Base-by-base conservation (phyloP, 202 grass and related monocot genomes). In the Brachypodium distachyon region DNA sequence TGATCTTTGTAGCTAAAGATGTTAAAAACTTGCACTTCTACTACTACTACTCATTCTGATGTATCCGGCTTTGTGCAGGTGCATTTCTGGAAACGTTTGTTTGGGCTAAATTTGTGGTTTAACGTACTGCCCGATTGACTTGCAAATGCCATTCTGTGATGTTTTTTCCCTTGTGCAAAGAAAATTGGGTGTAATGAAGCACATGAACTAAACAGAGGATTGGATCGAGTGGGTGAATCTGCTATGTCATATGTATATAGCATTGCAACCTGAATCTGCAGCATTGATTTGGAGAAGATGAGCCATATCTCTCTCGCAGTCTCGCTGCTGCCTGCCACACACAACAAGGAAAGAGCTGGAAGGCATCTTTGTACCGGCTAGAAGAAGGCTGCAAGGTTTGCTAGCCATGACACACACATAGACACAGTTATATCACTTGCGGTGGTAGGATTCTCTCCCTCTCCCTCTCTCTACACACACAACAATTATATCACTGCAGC, bases 351-450 rank as follows among this genome's bases (percentile, higher is more conserved):
- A 48, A 63, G 57, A 5, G 18, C 4, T n/a, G 29, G 42, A n/a
- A 9, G 76, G 73, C 85, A 83, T 82, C 79, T 83, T 78, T 67
- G 66, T 77, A 82, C 83, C 72, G 67, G 16, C 41, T 18, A 40
- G 4, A 21, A 34, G 51, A 86, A 70, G 58, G 42, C 73, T 78
- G 55, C 83, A 72, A 73, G 8, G 44, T 9, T n/a, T 70, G 60
- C 29, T 36, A 51, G 53, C 51, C 73, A 42, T 38, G 21, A 12
- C 31, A 21, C 19, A 22, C n/a, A 16, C 19, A 4, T 49, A n/a
- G n/a, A n/a, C n/a, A 5, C 28, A 39, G 48, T 28, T 70, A 70
- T 71, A 70, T 67, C 72, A 32, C 38, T n/a, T 46, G 39, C 48
- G 73, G 37, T 12, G 51, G 34, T n/a, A 40, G 22, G 31, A 47